A percentile compares a stretch with the other conserved stretches of the same genome.
phyloP scores from a whole-genome alignment of 805 yeast genomes.

The Debaryomyces hansenii region DNA sequence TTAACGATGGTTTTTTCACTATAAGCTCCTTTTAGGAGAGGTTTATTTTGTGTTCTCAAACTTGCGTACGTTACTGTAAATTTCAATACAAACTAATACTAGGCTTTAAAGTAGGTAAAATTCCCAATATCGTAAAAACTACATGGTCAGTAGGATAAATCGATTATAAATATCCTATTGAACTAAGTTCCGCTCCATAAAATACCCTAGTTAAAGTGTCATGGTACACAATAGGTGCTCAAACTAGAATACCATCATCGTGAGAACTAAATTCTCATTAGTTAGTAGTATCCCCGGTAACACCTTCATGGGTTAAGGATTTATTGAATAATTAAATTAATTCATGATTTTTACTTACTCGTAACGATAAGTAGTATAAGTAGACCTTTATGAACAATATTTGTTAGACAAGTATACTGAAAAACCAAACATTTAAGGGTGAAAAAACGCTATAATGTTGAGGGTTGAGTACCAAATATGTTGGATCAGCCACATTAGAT shows the following conservation, averaged over 20 bases:
- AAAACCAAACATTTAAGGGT: not conserved
- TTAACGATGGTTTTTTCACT: not conserved
- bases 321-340: conserved; percentile 3
- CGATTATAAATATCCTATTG: not conserved
- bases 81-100: not conserved
- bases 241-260: conserved; percentile 6
- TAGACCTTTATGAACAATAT: not conserved
- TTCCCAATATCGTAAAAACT: not conserved
- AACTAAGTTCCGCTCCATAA: not conserved
- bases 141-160: not conserved
- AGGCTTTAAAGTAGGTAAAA: too few relatives aligned
- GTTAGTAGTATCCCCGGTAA: conserved; percentile 2
- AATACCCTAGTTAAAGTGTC: not conserved
- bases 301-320: conserved; percentile 8
- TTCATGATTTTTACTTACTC: not conserved
- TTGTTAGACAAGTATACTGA: not conserved
- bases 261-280: conserved; percentile 4
- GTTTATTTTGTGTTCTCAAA: not conserved
- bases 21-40: not conserved
- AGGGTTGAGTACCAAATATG: too few relatives aligned
- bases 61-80: not conserved
- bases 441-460: too few relatives aligned
- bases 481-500: too few relatives aligned
- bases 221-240: not conserved
- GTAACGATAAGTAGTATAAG: not conserved